Conservation (phyloP, 306 rosid species). For the Fagus crenata region DNA sequence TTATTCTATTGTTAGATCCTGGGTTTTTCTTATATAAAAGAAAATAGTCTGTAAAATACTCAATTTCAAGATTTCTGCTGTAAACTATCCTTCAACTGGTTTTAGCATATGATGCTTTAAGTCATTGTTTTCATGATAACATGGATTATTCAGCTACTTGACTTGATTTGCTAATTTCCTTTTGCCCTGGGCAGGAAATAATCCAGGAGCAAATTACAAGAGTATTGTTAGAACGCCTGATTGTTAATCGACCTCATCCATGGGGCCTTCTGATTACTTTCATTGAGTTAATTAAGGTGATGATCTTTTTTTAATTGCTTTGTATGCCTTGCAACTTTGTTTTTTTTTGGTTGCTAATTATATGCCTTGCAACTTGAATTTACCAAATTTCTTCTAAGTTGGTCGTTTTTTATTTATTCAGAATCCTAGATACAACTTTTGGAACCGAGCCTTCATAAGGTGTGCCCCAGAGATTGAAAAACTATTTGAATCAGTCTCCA, state of each 20-base stretch:
- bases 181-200: conserved; percentile 65
- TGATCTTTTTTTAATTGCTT: neutral
- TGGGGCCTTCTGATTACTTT: conserved; percentile 99
- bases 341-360: neutral
- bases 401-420: conserved; percentile 30
- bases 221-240: conserved; percentile 89
- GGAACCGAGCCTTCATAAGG: conserved; percentile 90
- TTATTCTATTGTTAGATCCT: neutral
- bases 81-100: neutral
- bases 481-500: conserved; percentile 92
- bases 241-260: conserved; percentile 97
- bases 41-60: neutral
- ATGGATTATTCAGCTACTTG: neutral
- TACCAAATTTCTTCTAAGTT: neutral
- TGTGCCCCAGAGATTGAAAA: conserved; percentile 97
- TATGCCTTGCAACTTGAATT: neutral
- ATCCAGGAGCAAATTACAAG: conserved; percentile 98
- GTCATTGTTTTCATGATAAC: neutral
- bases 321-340: neutral
- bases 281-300: conserved; percentile 91
- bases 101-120: neutral
- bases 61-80: neutral
- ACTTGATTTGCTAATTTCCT: neutral
- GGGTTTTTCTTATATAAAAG: neutral
- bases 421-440: conserved; percentile 92